Percentiles rank a stretch among this genome's conserved stretches.
These are phyloP conservation scores for Mycogone perniciosa DNA, from an alignment of 2,329 filamentous ascomycete genomes.

Conservation along the genomic window DNA sequence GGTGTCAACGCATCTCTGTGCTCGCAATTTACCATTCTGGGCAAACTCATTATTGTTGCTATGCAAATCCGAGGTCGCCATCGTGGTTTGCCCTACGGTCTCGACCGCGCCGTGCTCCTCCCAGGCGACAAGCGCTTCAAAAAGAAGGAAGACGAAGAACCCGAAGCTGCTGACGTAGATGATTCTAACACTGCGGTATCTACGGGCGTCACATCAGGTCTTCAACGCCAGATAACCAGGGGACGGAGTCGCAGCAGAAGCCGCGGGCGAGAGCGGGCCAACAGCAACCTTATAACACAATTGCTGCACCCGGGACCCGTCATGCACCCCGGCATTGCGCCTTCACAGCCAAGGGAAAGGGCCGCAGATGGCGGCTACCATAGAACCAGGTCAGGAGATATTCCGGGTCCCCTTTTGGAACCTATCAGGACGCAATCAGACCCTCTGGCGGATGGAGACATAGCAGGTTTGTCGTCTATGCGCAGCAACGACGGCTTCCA, in stretches of 20 bases:
- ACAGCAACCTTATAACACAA: constrained; percentile 39
- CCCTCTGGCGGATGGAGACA: constrained; percentile 22
- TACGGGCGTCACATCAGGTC: constrained; percentile 24
- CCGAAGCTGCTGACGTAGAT: constrained; percentile 33
- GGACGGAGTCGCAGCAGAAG: constrained; percentile 33
- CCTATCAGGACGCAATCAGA: constrained; percentile 19
- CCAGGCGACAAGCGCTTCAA: constrained; percentile 51
- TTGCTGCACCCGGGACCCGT: constrained; percentile 45
- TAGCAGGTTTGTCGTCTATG: constrained; percentile 21
- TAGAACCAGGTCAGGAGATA: constrained; percentile 23
- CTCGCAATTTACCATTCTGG: constrained; percentile 71
- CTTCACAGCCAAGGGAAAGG: constrained; percentile 15
- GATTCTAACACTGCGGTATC: constrained; percentile 32
- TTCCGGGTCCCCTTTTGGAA: constrained; percentile 11
- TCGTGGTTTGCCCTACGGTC: constrained; percentile 60
- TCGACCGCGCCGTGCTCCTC: constrained; percentile 55
- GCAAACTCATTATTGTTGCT: constrained; percentile 60
- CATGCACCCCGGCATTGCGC: constrained; percentile 23
- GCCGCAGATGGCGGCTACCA: constrained; percentile 15
- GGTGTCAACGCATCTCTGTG: constrained; percentile 72
- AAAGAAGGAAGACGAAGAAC: constrained; percentile 43
- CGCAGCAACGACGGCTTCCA: constrained; percentile 16
- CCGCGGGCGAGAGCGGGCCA: constrained; percentile 32
- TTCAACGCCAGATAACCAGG: constrained; percentile 22
- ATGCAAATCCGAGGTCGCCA: constrained; percentile 66